Evolutionary conservation across 2,329 filamentous ascomycete genomes (phyloP).

Genomic region (Delphinella strobiligena): DNA sequence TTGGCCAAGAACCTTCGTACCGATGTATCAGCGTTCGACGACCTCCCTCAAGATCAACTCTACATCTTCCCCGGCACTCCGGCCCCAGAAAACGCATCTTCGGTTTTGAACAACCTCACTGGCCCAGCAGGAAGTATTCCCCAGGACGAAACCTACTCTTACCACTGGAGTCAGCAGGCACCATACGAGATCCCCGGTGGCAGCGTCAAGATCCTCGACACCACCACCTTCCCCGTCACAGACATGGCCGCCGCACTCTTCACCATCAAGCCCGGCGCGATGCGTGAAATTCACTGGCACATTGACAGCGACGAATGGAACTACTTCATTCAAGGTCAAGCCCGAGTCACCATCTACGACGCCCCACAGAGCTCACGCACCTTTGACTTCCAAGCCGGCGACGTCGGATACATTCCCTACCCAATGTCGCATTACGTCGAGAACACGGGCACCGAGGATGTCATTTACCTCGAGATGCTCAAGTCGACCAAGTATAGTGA

Average conservation of each 20-base stretch:
- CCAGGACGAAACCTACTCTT: conserved; percentile 23
- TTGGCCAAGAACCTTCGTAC: conserved; percentile 32
- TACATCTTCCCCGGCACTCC: conserved; percentile 32
- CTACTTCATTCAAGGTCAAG: conserved; percentile 46
- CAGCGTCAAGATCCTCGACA: conserved; percentile 48
- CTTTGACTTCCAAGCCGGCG: conserved; percentile 48
- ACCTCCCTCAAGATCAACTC: conserved; percentile 26
- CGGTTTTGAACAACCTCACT: conserved; percentile 30
- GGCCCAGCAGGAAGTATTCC: conserved; percentile 23
- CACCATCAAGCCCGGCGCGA: conserved; percentile 48
- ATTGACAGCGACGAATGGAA: conserved; percentile 49
- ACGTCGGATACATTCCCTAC: conserved; percentile 47
- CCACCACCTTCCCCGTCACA: conserved; percentile 45
- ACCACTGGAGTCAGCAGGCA: conserved; percentile 35
- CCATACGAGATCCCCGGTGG: conserved; percentile 43
- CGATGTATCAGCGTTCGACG: conserved; percentile 23
- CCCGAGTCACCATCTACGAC: conserved; percentile 43
- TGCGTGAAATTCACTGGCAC: conserved; percentile 56
- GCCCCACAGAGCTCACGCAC: conserved; percentile 40
- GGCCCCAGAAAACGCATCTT: conserved; percentile 23
- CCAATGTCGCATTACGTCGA: conserved; percentile 48
- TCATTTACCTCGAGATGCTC: conserved; percentile 49
- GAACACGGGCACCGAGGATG: conserved; percentile 45
- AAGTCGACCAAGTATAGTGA: conserved; percentile 41
- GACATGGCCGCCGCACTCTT: conserved; percentile 46